A percentile compares a stretch with the other conserved stretches of the same genome.
Conservation (phyloP, 306 rosid genomes). For the Hippophae rhamnoides region DNA sequence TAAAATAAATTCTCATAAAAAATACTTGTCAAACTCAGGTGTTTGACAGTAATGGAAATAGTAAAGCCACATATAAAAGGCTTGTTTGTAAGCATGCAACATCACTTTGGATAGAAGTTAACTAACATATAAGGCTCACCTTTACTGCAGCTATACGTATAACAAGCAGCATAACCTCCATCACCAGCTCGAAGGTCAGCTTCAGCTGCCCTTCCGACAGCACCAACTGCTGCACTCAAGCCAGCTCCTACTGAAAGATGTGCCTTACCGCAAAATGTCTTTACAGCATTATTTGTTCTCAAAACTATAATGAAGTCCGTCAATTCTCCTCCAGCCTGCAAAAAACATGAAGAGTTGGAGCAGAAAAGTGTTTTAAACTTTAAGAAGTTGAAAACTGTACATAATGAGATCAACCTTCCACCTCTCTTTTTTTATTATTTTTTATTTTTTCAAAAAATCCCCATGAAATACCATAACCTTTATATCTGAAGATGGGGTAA, state of each 20-base stretch:
- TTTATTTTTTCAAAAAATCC: no score
- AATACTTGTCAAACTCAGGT: no score
- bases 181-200: constrained; percentile 96
- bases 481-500: no score
- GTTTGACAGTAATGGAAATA: no score
- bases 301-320: constrained; percentile 83
- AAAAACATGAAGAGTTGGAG: background rate
- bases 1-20: no score
- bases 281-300: constrained; percentile 73
- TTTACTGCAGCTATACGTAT: constrained; percentile 92
- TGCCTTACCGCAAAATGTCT: constrained; percentile 64
- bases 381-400: constrained; percentile 6
- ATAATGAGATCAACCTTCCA: background rate
- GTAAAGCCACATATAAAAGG: no score
- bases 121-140: constrained; percentile 29
- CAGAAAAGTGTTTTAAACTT: constrained; percentile 4
- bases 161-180: constrained; percentile 88
- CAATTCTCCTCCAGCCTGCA: constrained; percentile 91
- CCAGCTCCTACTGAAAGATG: constrained; percentile 93
- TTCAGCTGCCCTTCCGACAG: constrained; percentile 74
- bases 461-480: no score
- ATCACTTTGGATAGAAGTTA: background rate
- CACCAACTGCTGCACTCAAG: constrained; percentile 86
- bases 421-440: no score
- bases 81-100: no score